Percentiles rank a stretch among this genome's conserved stretches.
Evolutionary conservation across 768 basidiomycete genomes (phyloP).

Genomic region (Suillus subluteus): DNA sequence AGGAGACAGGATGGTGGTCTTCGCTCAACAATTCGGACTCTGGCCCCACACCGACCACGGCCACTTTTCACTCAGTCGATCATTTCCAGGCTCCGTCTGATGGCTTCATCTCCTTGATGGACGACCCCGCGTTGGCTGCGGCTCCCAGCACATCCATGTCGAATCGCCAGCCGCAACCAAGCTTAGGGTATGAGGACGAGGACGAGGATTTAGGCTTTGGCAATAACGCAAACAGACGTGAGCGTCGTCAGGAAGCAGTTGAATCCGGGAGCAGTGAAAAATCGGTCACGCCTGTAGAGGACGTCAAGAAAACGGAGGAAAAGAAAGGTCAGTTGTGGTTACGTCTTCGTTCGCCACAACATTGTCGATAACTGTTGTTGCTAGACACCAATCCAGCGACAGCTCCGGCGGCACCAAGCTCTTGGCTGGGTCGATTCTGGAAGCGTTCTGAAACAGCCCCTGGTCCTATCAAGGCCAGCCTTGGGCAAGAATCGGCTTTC

Average conservation of each 20-base stretch:
- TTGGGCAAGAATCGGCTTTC: constrained; percentile 90
- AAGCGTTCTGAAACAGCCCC: constrained; percentile 61
- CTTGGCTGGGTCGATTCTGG: constrained; percentile 88
- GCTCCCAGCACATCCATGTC: constrained; percentile 28
- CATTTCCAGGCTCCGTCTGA: constrained; percentile 46
- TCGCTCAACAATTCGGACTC: constrained; percentile 44
- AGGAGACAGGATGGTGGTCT: constrained; percentile 66
- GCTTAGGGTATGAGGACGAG: constrained; percentile 61
- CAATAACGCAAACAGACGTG: constrained; percentile 57
- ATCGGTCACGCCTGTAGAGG: constrained; percentile 21
- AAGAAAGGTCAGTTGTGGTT: constrained; percentile 33
- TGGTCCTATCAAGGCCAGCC: constrained; percentile 86
- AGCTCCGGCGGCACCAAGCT: constrained; percentile 43
- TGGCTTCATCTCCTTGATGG: constrained; percentile 87
- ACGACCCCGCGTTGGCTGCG: constrained; percentile 51
- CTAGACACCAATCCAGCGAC: constrained; percentile 19
- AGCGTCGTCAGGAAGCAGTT: constrained; percentile 32
- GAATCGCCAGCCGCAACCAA: constrained; percentile 17
- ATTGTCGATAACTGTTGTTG: constrained; percentile 9
- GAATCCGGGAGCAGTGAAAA: constrained; percentile 29
- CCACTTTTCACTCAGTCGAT: constrained; percentile 64
- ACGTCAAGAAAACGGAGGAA: constrained; percentile 25
- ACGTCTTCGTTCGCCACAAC: neutral
- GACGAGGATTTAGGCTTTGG: constrained; percentile 94
- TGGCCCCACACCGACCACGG: constrained; percentile 65